phyloP scores from a whole-genome alignment of 1,284 basidiomycete species.

The Heimioporus retisporus region DNA sequence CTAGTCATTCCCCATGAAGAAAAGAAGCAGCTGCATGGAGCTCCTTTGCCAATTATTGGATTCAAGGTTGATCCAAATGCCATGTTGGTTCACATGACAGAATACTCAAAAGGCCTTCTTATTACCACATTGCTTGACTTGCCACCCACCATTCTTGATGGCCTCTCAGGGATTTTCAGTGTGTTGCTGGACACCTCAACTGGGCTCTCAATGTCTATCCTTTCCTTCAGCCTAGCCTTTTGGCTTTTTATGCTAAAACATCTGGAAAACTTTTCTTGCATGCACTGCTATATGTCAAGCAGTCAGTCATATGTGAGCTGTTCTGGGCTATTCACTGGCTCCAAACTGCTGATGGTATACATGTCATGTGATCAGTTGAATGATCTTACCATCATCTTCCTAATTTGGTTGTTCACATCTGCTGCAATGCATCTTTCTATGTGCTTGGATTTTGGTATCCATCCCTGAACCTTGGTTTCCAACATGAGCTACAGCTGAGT shows the following conservation, averaged over 20 bases:
- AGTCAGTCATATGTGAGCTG: constrained; percentile 36
- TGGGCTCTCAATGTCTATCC: constrained; percentile 55
- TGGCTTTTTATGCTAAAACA: constrained; percentile 48
- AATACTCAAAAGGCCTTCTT: constrained; percentile 22
- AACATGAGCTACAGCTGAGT: background rate
- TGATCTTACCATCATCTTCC: too few species aligned
- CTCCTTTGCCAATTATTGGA: constrained; percentile 41
- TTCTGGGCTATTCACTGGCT: constrained; percentile 46
- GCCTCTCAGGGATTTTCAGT: background rate
- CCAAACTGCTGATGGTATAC: background rate
- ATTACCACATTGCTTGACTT: background rate
- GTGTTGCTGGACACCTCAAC: constrained; percentile 48
- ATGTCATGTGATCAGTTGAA: too few species aligned
- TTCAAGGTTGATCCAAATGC: constrained; percentile 42
- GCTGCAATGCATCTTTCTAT: constrained; percentile 41
- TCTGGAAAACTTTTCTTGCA: constrained; percentile 29
- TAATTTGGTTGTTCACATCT: constrained; percentile 30
- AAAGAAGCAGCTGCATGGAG: constrained; percentile 43
- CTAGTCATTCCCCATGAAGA: constrained; percentile 44
- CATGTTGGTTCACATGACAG: constrained; percentile 36
- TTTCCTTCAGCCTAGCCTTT: constrained; percentile 34
- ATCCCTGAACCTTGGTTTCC: constrained; percentile 22
- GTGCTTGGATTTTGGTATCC: constrained; percentile 47
- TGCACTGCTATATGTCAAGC: constrained; percentile 43
- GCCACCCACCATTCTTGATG: background rate